phyloP scores from a whole-genome alignment of 2,329 filamentous ascomycete species.

The Aureobasidium lini region DNA sequence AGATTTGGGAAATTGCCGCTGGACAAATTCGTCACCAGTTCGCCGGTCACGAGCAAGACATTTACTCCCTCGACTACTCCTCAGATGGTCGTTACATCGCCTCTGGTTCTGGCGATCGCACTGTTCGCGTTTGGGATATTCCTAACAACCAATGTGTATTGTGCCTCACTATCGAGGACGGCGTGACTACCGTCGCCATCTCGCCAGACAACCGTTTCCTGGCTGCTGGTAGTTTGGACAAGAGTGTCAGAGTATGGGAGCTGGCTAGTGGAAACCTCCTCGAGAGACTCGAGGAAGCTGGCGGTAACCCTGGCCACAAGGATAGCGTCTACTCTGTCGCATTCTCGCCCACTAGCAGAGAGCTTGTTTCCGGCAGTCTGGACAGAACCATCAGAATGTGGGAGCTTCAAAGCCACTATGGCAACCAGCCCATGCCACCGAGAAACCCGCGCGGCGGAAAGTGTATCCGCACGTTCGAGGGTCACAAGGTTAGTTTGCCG shows the following conservation, averaged over 20 bases:
- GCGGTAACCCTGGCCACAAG: slow-evolving; percentile 83
- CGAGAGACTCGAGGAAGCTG: slow-evolving; percentile 65
- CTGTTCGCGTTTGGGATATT: slow-evolving; percentile 93
- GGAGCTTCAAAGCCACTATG: slow-evolving; percentile 68
- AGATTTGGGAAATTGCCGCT: slow-evolving; percentile 90
- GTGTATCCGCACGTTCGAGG: slow-evolving; percentile 94
- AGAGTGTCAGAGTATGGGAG: slow-evolving; percentile 97
- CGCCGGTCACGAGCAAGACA: slow-evolving; percentile 95
- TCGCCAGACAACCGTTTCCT: slow-evolving; percentile 92
- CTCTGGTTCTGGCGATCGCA: slow-evolving; percentile 89
- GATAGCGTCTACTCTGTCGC: slow-evolving; percentile 96
- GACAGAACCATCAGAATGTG: slow-evolving; percentile 99
- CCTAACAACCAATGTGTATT: slow-evolving; percentile 74
- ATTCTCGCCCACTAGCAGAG: slow-evolving; percentile 86
- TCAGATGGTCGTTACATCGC: slow-evolving; percentile 90
- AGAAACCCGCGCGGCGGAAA: slow-evolving; percentile 67
- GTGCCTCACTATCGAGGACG: slow-evolving; percentile 88
- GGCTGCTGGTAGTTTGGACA: slow-evolving; percentile 89
- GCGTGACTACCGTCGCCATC: slow-evolving; percentile 94
- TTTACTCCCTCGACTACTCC: slow-evolving; percentile 93
- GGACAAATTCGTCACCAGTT: slow-evolving; percentile 87
- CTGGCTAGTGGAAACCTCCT: slow-evolving; percentile 77
- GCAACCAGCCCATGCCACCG: slow-evolving; percentile 35
- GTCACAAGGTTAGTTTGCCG: slow-evolving; percentile 65
- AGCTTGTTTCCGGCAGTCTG: slow-evolving; percentile 87